Evolutionary conservation across 2,329 filamentous ascomycete genomes (phyloP), one percentile per base, ranked within the genome.

Genomic region (Oidium heveae): DNA sequence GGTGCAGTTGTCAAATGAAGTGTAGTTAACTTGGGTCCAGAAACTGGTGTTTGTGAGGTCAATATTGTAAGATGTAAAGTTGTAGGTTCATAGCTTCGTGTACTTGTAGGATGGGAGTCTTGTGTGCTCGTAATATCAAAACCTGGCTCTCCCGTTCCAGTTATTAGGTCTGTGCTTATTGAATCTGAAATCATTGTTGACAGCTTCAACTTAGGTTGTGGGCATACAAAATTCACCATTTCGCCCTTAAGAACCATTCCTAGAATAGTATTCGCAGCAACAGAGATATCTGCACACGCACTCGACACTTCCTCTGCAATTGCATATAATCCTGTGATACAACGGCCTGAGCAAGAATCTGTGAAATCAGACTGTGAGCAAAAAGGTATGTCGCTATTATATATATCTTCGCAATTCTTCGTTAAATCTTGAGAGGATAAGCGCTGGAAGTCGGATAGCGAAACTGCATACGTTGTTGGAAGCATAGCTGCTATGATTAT

Each of bases 401-500:
- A 65, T 50, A 57, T 55, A 37, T 60, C 46, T 34, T 59, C 58
- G 46, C 63, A 65, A 52, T 43, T 32, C 46, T 59, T 22, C 28
- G 63, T 61, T 54, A 64, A 58, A 10, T 51, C 20, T 33, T 46
- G 52, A 9, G 60, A 57, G 7, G 61, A 58, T 37, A 64, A 61
- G 22, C 56, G 55, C 55, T 65, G 63, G 39, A 65, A 65, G 53
- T 64, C 63, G 41, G 60, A 60, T 13, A 65, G 59, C 18, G 63
- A 63, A 22, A 65, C 55, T 28, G 63, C 63, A 43, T 59, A 58
- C 20, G 58, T 56, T 18, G 44, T 55, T 33, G 59, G 59, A 37
- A 63, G 52, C 37, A 55, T 55, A 7, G 59, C 36, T 20, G 55
- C 39, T 41, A 58, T 57, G 8, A 55, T 28, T 20, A 60, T 50